Base-by-base conservation (phyloP, 352 stramenopile genomes). In the Phytopythium kandeliae region DNA sequence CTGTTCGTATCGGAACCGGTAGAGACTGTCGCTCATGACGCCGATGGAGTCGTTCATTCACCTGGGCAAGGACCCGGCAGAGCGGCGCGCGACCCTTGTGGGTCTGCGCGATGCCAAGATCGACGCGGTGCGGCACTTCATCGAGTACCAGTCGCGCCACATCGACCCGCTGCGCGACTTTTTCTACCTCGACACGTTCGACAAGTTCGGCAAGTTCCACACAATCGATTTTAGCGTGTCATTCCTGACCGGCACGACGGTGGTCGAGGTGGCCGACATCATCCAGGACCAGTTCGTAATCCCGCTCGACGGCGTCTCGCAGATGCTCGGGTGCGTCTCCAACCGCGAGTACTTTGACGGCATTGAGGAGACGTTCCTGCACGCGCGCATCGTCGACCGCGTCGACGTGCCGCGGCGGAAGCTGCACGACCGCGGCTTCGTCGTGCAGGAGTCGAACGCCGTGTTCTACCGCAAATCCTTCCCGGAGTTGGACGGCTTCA, bases 311-410 rank as follows among this genome's bases (percentile, higher is more conserved):
- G 68, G 61, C 31, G 73, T 85, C 48, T 78, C 71, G 9, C 62
- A 74, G 19, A 54, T 86, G 40, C 48, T 86, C 3, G 75, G 72
- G 36, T 77, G 61, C 48, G 75, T 82, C 26, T 74, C 69, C 8
- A 86, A 82, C 47, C 65, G 75, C 48, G 75, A 80, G 54, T 85
- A 81, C 58, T 86, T 81, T 53, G 72, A 86, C 51, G 70, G 68
- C 43, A 54, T 83, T 46, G 60, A 78, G 31, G 60, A 75, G 35
- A 67, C 42, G 4, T 85, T 86, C 38, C 50, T 86, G 19, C 71
- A 86, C 25, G 68, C 68, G 15, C 72, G 75, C 13, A 83, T 76
- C 25, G 72, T 86, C 21, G 75, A 86, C 51, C 75, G 75, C 26
- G 70, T 86, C 16, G 77, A 78, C 49, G 34, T 85, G 4, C 75